Percentiles rank a stretch among this genome's conserved stretches.
These are phyloP conservation scores for Colletotrichum paranaense DNA, from an alignment of 2,329 filamentous ascomycete species.

Conservation along the genomic window DNA sequence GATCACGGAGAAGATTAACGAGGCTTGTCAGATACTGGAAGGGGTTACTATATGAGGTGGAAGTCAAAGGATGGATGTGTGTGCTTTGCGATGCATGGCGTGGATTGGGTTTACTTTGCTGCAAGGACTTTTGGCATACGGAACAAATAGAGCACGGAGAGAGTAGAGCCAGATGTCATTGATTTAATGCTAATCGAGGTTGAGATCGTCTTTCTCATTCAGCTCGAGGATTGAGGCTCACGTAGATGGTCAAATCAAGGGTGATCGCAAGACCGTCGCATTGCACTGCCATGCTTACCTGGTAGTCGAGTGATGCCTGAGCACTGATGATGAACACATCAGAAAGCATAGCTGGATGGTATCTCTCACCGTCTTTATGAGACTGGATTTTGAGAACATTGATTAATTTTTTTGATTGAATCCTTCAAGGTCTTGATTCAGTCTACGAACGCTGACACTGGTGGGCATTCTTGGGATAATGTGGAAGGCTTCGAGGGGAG, in stretches of 20 bases:
- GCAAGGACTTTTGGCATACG: background rate
- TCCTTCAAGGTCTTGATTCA: too few relatives aligned
- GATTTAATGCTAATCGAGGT: background rate
- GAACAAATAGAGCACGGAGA: background rate
- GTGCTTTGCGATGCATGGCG: background rate
- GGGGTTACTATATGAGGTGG: background rate
- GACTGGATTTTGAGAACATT: too few relatives aligned
- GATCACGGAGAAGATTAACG: slow-evolving; percentile 41
- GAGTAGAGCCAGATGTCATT: background rate
- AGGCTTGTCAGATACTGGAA: slow-evolving; percentile 40
- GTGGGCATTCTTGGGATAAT: too few relatives aligned
- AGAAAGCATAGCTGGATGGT: too few relatives aligned
- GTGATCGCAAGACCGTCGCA: background rate
- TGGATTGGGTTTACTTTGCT: background rate
- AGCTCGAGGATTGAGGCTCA: background rate
- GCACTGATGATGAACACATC: too few relatives aligned
- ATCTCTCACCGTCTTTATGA: fast-evolving
- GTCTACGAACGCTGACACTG: too few relatives aligned
- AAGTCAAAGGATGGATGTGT: background rate
- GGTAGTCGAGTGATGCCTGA: background rate
- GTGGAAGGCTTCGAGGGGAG: too few relatives aligned
- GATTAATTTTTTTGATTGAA: too few relatives aligned
- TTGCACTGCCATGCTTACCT: background rate
- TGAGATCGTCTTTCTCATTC: background rate
- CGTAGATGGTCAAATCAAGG: background rate